Percentiles rank a stretch among this genome's conserved stretches.
phyloP scores from a whole-genome alignment of 179 eudicot genomes.

The Carnegiea gigantea region DNA sequence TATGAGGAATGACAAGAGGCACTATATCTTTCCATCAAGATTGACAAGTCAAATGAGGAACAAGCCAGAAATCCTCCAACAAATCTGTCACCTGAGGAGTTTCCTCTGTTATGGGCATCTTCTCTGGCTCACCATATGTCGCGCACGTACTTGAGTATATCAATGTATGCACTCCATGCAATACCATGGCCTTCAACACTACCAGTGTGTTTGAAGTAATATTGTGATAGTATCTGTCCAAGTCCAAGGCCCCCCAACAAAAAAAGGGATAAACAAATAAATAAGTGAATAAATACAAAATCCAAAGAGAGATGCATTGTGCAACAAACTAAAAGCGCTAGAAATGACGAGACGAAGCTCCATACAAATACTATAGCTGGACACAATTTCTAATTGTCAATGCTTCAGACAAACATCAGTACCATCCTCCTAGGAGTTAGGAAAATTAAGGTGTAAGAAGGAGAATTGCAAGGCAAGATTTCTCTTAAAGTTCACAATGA shows the following conservation, averaged over 20 bases:
- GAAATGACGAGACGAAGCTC: neutral
- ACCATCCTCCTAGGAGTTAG: neutral
- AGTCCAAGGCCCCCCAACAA: neutral
- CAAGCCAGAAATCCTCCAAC: slow-evolving; percentile 5
- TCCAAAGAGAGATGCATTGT: neutral
- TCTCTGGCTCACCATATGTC: slow-evolving; percentile 92
- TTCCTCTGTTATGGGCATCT: slow-evolving; percentile 91
- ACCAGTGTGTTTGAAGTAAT: slow-evolving; percentile 84
- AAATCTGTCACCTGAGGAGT: slow-evolving; percentile 75
- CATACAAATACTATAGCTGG: neutral
- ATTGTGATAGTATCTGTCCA: slow-evolving; percentile 82
- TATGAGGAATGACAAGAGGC: neutral
- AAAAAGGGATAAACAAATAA: neutral
- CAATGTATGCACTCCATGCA: slow-evolving; percentile 63
- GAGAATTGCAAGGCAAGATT: neutral
- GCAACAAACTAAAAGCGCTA: neutral
- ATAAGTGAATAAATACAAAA: neutral
- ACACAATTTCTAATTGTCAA: neutral
- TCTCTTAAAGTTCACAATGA: neutral
- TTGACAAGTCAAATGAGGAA: neutral
- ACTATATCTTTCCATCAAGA: neutral
- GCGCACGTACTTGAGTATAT: slow-evolving; percentile 98
- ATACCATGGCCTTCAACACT: slow-evolving; percentile 80
- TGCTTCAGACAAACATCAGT: neutral
- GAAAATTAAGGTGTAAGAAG: neutral